A percentile compares a stretch with the other conserved stretches of the same genome.
These are phyloP conservation scores for Discostella pseudostelligera DNA, from an alignment of 108 stramenopile genomes.

Conservation along the genomic window DNA sequence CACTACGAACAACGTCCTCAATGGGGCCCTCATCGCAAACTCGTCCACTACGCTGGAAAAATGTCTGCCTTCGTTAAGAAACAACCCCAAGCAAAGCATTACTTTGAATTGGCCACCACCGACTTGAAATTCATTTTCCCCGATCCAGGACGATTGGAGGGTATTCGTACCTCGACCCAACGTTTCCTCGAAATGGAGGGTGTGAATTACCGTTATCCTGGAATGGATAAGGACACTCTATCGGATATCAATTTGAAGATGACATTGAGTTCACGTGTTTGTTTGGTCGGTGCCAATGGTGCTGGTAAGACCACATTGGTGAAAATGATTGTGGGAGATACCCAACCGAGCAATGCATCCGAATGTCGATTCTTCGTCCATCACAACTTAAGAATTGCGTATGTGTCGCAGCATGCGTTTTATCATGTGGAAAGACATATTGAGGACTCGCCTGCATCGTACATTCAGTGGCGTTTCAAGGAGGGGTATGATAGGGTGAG, in stretches of 20 bases:
- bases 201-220: constrained; percentile 89
- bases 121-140: constrained; percentile 89
- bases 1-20: constrained; percentile 89
- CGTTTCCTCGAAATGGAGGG: constrained; percentile 92
- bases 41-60: constrained; percentile 90
- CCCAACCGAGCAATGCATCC: constrained; percentile 78
- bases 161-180: constrained; percentile 94
- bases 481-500: constrained; percentile 77
- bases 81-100: constrained; percentile 94
- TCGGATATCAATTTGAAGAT: constrained; percentile 81
- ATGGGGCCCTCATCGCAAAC: constrained; percentile 90
- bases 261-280: constrained; percentile 85
- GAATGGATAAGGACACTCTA: constrained; percentile 64
- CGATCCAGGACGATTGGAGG: constrained; percentile 90
- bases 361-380: constrained; percentile 83
- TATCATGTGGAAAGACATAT: constrained; percentile 95
- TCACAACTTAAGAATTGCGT: constrained; percentile 92
- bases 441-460: constrained; percentile 85
- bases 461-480: constrained; percentile 98
- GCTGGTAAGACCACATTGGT: constrained; percentile 85
- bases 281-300: constrained; percentile 89
- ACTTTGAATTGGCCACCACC: constrained; percentile 90
- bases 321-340: constrained; percentile 93
- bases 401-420: constrained; percentile 96
- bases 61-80: constrained; percentile 89